phyloP scores from a whole-genome alignment of 345 rosid species.

The Draba incana region DNA sequence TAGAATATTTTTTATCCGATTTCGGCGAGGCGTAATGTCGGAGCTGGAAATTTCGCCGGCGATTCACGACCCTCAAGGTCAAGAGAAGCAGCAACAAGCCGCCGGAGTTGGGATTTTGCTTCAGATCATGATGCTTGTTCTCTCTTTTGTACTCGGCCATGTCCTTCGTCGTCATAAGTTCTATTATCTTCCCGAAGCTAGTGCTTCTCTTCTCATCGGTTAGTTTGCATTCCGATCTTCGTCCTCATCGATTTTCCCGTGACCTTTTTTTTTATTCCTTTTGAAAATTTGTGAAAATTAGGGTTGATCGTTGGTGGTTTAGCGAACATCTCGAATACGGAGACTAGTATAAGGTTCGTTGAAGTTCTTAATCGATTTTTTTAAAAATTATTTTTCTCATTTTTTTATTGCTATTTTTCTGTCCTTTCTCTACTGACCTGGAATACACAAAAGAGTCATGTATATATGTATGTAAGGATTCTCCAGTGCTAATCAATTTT shows the following conservation, averaged over 20 bases:
- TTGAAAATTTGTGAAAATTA: slow-evolving; percentile 29
- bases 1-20: background rate
- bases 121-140: slow-evolving; percentile 99
- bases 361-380: background rate
- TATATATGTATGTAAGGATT: slow-evolving; percentile 2
- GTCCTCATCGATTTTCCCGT: background rate
- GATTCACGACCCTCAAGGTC: slow-evolving; percentile 47
- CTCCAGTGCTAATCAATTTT: background rate
- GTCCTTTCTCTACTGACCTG: slow-evolving; percentile 26
- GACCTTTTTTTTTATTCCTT: background rate
- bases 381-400: slow-evolving; percentile 9
- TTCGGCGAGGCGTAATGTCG: slow-evolving; percentile 38
- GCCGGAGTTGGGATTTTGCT: slow-evolving; percentile 98
- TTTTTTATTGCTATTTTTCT: slow-evolving; percentile 31
- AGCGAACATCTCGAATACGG: slow-evolving; percentile 89
- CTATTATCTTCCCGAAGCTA: slow-evolving; percentile 97
- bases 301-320: slow-evolving; percentile 90
- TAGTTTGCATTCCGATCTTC: slow-evolving; percentile 21
- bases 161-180: slow-evolving; percentile 96
- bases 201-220: slow-evolving; percentile 98
- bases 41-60: slow-evolving; percentile 55
- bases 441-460: background rate
- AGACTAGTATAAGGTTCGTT: slow-evolving; percentile 78
- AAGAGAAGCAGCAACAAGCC: slow-evolving; percentile 91
- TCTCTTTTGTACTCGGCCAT: slow-evolving; percentile 94